Evolutionary conservation across 2,329 filamentous ascomycete genomes (phyloP), one percentile per base, ranked within the genome.

Genomic region (Apiospora sp.): DNA sequence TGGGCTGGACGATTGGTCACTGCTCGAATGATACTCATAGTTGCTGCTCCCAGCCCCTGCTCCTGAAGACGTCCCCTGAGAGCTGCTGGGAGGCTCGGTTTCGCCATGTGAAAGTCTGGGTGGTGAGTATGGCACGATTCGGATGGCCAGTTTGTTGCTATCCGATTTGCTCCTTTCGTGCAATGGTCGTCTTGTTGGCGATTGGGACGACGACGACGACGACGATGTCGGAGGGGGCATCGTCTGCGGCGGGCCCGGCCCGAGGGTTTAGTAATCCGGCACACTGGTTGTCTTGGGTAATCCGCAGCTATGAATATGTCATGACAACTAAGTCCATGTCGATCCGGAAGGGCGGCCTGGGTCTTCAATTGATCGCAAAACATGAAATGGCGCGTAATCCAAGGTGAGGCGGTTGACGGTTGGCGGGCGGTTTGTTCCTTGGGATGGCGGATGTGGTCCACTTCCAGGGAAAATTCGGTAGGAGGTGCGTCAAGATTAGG

Each of bases 91-190:
- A 67, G 75, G 73, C 72, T 78, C 78, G 71, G 74, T 73, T 68
- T 82, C 81, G 34, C 49, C 68, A 37, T 70, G 46, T n/a, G 72
- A 41, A 27, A 76, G 79, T 68, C 83, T 82, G 10, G 85, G 84
- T 64, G 86, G 86, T 30, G 85, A 84, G 75, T 87, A 87, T 27
- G 86, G 85, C 69, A 88, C 86, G 71, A 87, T 76, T 69, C 86
- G 85, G 76, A 88, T 87, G 73, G 82, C 82, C 58, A 82, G 79
- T 51, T 75, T 79, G 75, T 83, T 86, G 76, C 81, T 83, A 76
- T 85, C 82, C 73, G 85, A 84, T 43, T 80, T 81, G 49, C 82
- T 81, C 71, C 82, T 82, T 77, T 85, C 82, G 74, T 83, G 81
- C 71, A 84, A 79, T 51, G 84, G 83, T 75, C 75, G 72, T 74